Evolutionary conservation across 202 grass and related monocot genomes (phyloP).

Genomic region (Brachypodium distachyon): DNA sequence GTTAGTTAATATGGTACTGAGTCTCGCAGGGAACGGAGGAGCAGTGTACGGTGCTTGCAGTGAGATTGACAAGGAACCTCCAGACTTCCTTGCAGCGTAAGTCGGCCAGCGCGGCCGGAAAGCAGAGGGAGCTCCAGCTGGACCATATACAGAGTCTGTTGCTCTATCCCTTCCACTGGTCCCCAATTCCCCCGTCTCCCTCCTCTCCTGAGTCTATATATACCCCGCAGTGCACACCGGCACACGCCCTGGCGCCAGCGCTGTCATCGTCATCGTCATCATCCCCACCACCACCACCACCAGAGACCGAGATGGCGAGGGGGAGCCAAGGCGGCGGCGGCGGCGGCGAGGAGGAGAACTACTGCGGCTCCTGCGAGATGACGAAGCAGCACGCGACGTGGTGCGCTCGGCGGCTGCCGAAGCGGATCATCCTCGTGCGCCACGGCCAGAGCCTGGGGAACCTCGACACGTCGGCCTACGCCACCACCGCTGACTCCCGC

Average conservation of each 20-base stretch:
- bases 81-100: neutral
- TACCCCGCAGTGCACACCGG: too few relatives aligned
- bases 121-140: too few relatives aligned
- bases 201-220: conserved; percentile 10
- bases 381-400: conserved; percentile 34
- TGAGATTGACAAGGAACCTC: too few relatives aligned
- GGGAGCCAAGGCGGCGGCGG: neutral
- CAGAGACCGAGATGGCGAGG: neutral
- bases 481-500: conserved; percentile 82
- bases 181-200: neutral
- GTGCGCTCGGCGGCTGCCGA: conserved; percentile 52
- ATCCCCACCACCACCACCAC: too few relatives aligned
- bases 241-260: conserved; percentile 11
- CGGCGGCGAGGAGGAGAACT: neutral
- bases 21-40: neutral
- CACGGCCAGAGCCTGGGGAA: conserved; percentile 98
- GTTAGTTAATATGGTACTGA: too few relatives aligned
- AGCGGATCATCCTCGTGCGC: conserved; percentile 89
- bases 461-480: conserved; percentile 85
- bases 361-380: conserved; percentile 45
- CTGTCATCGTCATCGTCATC: conserved; percentile 34
- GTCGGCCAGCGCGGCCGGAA: too few relatives aligned
- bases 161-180: neutral
- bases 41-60: too few relatives aligned
- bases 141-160: neutral